A percentile compares a stretch with the other conserved stretches of the same genome.
Evolutionary conservation across 2,329 filamentous ascomycete genomes (phyloP).

Genomic region (Fusarium secorum): DNA sequence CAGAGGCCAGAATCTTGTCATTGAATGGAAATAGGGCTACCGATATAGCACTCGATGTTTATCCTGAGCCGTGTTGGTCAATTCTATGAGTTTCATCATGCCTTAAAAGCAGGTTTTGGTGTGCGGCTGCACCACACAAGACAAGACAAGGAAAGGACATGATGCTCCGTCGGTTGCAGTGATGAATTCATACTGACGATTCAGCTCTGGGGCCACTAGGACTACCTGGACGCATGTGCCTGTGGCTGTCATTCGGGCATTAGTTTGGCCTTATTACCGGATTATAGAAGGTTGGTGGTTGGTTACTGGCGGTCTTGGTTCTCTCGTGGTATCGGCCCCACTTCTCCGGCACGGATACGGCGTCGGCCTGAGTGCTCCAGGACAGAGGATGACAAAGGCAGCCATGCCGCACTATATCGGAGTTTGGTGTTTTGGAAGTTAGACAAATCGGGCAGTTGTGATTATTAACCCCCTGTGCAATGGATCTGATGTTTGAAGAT

Average conservation of each 20-base stretch:
- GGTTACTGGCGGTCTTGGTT: neutral
- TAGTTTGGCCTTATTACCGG: constrained; percentile 8
- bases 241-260: constrained; percentile 1
- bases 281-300: neutral
- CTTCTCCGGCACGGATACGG: constrained; percentile 15
- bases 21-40: neutral
- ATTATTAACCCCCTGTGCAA: neutral
- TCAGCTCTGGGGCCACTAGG: neutral
- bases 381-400: neutral
- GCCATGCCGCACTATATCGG: neutral
- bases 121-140: neutral
- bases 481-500: neutral
- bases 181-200: constrained; percentile 12
- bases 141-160: neutral
- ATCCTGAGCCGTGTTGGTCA: neutral
- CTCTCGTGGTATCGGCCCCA: constrained; percentile 12
- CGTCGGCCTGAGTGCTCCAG: neutral
- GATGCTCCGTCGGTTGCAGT: neutral
- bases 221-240: neutral
- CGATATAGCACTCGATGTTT: neutral
- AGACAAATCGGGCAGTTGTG: neutral
- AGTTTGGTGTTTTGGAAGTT: neutral
- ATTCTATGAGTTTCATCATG: constrained; percentile 1
- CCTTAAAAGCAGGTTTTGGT: constrained; percentile 22
- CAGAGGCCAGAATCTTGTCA: constrained; percentile 4